These are phyloP conservation scores for Mycena amicta DNA, from an alignment of 768 basidiomycete species.

Conservation along the genomic window DNA sequence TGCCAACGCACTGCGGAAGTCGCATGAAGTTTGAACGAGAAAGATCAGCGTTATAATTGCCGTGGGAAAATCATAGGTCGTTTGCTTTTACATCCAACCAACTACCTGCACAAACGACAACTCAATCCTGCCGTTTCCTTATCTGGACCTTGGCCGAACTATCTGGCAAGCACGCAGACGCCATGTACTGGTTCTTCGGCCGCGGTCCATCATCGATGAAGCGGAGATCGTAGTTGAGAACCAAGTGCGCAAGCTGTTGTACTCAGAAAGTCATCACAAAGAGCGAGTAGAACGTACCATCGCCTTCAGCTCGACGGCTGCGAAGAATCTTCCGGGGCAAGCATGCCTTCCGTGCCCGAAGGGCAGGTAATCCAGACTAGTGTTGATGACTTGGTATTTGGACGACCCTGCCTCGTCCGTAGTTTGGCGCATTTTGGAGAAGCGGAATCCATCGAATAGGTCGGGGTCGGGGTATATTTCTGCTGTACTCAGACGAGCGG, in stretches of 20 bases:
- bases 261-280: conserved; percentile 19
- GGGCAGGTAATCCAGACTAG: conserved; percentile 8
- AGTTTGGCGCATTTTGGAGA: conserved; percentile 4
- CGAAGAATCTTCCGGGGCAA: conserved; percentile 16
- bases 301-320: not conserved
- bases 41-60: no score
- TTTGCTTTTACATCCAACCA: no score
- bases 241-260: conserved; percentile 13
- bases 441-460: conserved; percentile 16
- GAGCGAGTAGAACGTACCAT: conserved; percentile 20
- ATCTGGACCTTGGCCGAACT: not conserved
- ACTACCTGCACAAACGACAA: no score
- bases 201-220: conserved; percentile 11
- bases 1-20: no score
- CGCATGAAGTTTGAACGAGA: no score
- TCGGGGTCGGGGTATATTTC: conserved; percentile 9
- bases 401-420: not conserved
- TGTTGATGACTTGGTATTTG: conserved; percentile 20
- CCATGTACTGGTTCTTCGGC: not conserved
- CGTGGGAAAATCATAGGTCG: no score
- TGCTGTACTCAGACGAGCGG: not conserved
- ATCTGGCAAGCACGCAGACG: not conserved
- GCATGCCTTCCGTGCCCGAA: conserved; percentile 25
- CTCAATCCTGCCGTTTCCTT: not conserved
- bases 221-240: conserved; percentile 21